Percentiles rank a stretch among this genome's conserved stretches.
These are phyloP conservation scores for Colletotrichum aenigma DNA, from an alignment of 2,329 filamentous ascomycete species.

Conservation along the genomic window DNA sequence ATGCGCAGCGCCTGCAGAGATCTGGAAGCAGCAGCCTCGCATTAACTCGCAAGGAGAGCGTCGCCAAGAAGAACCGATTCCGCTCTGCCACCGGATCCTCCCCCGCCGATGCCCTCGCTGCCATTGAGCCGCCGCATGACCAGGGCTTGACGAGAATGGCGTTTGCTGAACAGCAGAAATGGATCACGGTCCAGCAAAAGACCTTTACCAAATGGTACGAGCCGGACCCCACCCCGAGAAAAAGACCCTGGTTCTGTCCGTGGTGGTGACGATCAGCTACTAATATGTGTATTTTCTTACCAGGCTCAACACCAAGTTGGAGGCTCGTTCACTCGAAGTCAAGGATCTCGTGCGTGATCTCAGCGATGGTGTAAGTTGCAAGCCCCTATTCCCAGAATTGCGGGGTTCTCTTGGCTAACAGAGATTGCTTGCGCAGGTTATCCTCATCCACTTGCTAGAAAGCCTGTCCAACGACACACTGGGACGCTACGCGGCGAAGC, in stretches of 20 bases:
- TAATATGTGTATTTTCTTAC: constrained; percentile 6
- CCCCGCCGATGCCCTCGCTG: constrained; percentile 47
- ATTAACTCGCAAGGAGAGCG: constrained; percentile 29
- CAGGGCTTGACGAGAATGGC: constrained; percentile 64
- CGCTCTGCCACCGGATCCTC: constrained; percentile 36
- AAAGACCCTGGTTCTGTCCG: background rate
- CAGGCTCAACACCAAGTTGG: constrained; percentile 96
- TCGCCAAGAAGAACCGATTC: constrained; percentile 34
- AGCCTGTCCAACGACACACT: constrained; percentile 94
- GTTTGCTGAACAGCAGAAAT: constrained; percentile 67
- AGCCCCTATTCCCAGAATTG: constrained; percentile 2
- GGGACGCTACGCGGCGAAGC: constrained; percentile 94
- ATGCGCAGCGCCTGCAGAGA: constrained; percentile 53
- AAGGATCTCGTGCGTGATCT: constrained; percentile 88
- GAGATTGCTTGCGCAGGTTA: constrained; percentile 61
- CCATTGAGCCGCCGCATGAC: constrained; percentile 53
- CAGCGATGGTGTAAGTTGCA: constrained; percentile 81
- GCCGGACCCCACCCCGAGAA: constrained; percentile 8
- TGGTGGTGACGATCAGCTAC: background rate
- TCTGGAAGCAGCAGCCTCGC: constrained; percentile 42
- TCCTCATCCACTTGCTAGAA: constrained; percentile 96
- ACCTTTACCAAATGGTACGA: constrained; percentile 92
- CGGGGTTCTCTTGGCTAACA: constrained; percentile 22
- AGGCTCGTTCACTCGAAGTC: constrained; percentile 77
- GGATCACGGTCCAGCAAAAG: constrained; percentile 91